Percentiles rank a stretch among this genome's conserved stretches.
phyloP scores from a whole-genome alignment of 1,139 yeast species.

The Saccharomyces pastorianus region DNA sequence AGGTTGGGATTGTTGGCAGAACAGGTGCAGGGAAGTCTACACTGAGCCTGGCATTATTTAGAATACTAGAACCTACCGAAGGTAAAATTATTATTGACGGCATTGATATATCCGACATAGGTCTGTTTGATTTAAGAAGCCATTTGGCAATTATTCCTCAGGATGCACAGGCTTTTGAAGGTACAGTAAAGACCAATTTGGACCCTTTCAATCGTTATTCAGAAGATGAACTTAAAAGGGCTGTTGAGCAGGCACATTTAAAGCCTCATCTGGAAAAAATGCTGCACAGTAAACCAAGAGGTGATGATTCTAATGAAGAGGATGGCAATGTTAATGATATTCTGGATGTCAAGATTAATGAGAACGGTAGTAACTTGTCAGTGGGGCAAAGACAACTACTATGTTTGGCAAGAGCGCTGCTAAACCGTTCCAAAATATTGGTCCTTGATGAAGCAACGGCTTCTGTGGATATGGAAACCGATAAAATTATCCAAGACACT shows the following conservation, averaged over 20 bases:
- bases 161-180: slow-evolving; percentile 60
- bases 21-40: slow-evolving; percentile 85
- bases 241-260: slow-evolving; percentile 46
- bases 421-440: slow-evolving; percentile 53
- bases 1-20: slow-evolving; percentile 75
- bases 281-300: slow-evolving; percentile 28
- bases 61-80: slow-evolving; percentile 56
- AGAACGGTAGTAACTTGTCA: slow-evolving; percentile 67
- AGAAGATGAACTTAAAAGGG: slow-evolving; percentile 50
- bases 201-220: slow-evolving; percentile 49
- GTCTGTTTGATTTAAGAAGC: slow-evolving; percentile 45
- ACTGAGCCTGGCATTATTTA: slow-evolving; percentile 60
- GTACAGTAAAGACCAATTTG: slow-evolving; percentile 50
- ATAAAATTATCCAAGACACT: slow-evolving; percentile 64
- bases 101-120: slow-evolving; percentile 40
- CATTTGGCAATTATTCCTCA: slow-evolving; percentile 60
- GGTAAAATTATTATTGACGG: slow-evolving; percentile 50
- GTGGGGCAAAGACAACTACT: slow-evolving; percentile 73
- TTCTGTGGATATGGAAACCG: slow-evolving; percentile 76
- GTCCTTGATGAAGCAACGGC: slow-evolving; percentile 83
- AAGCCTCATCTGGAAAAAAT: slow-evolving; percentile 39
- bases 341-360: slow-evolving; percentile 43
- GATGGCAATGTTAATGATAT: slow-evolving; percentile 15
- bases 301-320: slow-evolving; percentile 18
- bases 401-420: slow-evolving; percentile 66